Conservation (phyloP, 371 early-diverging fungal species). For the Funneliformis caledonium region DNA sequence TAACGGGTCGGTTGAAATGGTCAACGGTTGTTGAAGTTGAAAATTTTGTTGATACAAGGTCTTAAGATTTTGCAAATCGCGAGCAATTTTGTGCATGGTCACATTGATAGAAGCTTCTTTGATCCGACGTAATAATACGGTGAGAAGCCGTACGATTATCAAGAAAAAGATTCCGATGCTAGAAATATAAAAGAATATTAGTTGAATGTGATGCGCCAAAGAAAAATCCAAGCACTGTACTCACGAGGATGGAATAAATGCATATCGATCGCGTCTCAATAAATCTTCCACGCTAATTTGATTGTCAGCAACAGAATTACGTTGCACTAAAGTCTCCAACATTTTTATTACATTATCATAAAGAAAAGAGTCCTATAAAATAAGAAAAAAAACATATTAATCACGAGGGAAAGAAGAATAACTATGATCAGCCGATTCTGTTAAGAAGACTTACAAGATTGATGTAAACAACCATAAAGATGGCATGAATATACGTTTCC, state of each 20-base stretch:
- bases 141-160: slow-evolving; percentile 45
- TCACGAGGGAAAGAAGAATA: not conserved
- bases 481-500: slow-evolving; percentile 1
- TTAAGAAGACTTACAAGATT: not conserved
- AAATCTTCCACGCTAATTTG: not conserved
- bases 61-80: slow-evolving; percentile 8
- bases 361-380: slow-evolving; percentile 17
- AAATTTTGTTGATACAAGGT: not conserved
- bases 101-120: not conserved
- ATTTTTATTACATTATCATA: not conserved
- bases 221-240: not conserved
- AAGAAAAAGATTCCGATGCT: slow-evolving; percentile 32
- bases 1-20: not conserved
- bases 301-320: slow-evolving; percentile 12
- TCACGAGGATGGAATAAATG: slow-evolving; percentile 15
- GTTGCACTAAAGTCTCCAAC: slow-evolving; percentile 3
- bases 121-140: slow-evolving; percentile 37
- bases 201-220: not conserved
- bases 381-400: too few relatives aligned
- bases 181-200: not conserved
- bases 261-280: not conserved
- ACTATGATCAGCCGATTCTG: not conserved
- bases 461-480: slow-evolving; percentile 3
- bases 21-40: not conserved
- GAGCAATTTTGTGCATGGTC: not conserved